phyloP scores from a whole-genome alignment of 2,329 filamentous ascomycete genomes.

The Bipolaris cookei region DNA sequence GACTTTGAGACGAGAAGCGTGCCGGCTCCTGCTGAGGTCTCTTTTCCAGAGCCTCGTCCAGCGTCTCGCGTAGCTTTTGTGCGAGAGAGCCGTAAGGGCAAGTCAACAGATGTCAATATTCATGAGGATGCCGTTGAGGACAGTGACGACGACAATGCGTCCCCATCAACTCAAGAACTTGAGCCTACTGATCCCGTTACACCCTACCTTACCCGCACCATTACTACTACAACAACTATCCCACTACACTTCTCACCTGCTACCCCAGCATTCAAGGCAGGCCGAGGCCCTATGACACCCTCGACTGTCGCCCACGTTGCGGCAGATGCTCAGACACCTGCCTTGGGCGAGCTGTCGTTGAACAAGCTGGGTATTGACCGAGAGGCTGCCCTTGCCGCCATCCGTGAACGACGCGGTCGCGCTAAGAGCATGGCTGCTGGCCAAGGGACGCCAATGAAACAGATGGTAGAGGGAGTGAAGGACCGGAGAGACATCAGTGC shows the following conservation, averaged over 20 bases:
- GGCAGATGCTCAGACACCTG: slow-evolving; percentile 36
- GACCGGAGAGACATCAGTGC: slow-evolving; percentile 57
- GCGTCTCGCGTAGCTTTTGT: slow-evolving; percentile 19
- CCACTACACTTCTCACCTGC: slow-evolving; percentile 55
- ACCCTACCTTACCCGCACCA: slow-evolving; percentile 49
- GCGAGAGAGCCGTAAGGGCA: slow-evolving; percentile 21
- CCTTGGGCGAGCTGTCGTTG: slow-evolving; percentile 41
- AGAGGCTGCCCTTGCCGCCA: slow-evolving; percentile 77
- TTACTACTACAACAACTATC: slow-evolving; percentile 57
- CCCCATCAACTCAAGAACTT: slow-evolving; percentile 28
- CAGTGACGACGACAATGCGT: slow-evolving; percentile 38
- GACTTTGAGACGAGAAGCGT: slow-evolving; percentile 32
- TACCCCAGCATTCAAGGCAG: slow-evolving; percentile 42
- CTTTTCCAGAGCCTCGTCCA: slow-evolving; percentile 15
- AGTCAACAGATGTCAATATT: slow-evolving; percentile 30
- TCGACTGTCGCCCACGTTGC: slow-evolving; percentile 48
- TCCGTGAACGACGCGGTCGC: slow-evolving; percentile 73
- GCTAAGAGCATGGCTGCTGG: slow-evolving; percentile 72
- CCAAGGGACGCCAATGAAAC: slow-evolving; percentile 65
- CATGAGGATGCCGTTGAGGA: slow-evolving; percentile 45
- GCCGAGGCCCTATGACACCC: slow-evolving; percentile 37
- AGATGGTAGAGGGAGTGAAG: slow-evolving; percentile 60
- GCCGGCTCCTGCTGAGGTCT: slow-evolving; percentile 18
- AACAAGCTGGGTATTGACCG: slow-evolving; percentile 57
- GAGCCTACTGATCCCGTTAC: slow-evolving; percentile 37